Evolutionary conservation across 73 alveolate genomes (phyloP).

Genomic region (Tetrahymena thermophila): DNA sequence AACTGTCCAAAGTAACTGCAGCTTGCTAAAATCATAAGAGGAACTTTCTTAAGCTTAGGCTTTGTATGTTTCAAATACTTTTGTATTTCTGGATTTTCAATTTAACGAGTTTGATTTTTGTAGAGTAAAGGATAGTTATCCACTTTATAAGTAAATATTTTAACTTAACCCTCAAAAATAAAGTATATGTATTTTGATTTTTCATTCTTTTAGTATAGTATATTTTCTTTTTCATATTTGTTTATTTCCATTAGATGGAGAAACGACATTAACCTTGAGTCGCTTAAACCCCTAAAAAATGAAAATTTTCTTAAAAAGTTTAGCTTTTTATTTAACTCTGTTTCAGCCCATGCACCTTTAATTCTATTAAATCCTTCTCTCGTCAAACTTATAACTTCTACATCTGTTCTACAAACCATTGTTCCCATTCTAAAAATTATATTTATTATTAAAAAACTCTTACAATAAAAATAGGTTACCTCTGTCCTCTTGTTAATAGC

Average conservation of each 20-base stretch:
- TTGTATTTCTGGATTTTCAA: not conserved
- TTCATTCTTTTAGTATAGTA: not conserved
- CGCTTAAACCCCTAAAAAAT: not conserved
- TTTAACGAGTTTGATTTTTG: not conserved
- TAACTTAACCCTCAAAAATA: not conserved
- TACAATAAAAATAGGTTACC: not conserved
- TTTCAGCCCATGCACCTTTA: not conserved
- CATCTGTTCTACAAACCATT: not conserved
- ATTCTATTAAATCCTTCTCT: not conserved
- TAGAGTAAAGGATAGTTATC: not conserved
- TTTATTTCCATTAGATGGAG: not conserved
- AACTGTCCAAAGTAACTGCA: not conserved
- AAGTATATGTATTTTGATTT: not conserved
- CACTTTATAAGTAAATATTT: not conserved
- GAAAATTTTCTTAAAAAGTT: not conserved
- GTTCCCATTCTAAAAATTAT: not conserved
- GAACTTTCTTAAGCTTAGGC: not conserved
- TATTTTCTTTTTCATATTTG: not conserved
- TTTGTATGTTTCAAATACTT: not conserved
- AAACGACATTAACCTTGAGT: not conserved
- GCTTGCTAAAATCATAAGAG: not conserved
- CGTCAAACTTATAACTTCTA: not conserved
- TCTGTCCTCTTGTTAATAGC: not conserved
- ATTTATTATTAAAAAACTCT: too few relatives aligned
- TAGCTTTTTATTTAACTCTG: not conserved